phyloP scores from a whole-genome alignment of 257 asterid species.

The Catharanthus roseus region DNA sequence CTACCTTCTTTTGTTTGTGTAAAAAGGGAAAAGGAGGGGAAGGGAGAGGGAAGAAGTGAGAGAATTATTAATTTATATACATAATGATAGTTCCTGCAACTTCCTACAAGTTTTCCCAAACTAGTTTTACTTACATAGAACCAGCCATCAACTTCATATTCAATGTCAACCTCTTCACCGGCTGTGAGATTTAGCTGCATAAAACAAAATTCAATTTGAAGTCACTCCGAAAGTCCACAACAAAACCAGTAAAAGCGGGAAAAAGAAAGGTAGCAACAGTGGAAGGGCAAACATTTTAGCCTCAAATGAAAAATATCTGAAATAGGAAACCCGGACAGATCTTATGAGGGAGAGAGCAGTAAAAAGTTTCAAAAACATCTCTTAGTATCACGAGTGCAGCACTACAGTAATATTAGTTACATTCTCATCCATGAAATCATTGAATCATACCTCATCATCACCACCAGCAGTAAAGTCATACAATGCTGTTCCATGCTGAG shows the following conservation, averaged over 20 bases:
- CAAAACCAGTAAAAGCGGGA: background rate
- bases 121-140: constrained; percentile 64
- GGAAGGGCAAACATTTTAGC: background rate
- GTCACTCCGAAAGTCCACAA: constrained; percentile 1
- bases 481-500: constrained; percentile 75
- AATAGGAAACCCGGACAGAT: background rate
- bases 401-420: background rate
- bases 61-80: background rate
- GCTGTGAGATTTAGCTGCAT: constrained; percentile 86
- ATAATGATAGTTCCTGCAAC: too few species aligned
- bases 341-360: background rate
- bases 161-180: constrained; percentile 91
- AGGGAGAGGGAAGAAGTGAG: too few species aligned
- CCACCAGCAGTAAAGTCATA: constrained; percentile 99
- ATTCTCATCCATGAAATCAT: background rate
- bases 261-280: background rate
- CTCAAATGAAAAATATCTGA: background rate
- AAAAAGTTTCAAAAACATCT: background rate
- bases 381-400: background rate
- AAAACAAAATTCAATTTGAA: constrained; percentile 20
- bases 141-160: constrained; percentile 99
- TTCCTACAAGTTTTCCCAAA: background rate
- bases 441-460: constrained; percentile 79
- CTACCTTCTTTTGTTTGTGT: too few species aligned
- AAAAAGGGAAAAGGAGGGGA: too few species aligned